phyloP scores from a whole-genome alignment of 768 basidiomycete genomes.

The Lactifluus subvellereus region DNA sequence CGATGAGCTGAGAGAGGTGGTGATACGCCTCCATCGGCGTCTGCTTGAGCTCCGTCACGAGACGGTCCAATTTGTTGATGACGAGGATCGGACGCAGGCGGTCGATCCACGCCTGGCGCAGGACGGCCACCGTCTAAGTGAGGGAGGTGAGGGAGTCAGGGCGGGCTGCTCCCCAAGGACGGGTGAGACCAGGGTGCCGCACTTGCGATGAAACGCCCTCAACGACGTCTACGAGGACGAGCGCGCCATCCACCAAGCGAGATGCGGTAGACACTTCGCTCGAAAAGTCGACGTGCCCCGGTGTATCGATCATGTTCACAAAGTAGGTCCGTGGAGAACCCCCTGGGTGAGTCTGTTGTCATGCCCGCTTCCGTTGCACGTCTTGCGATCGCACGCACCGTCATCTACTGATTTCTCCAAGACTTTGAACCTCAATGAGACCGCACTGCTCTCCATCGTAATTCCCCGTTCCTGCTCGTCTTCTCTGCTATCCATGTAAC shows the following conservation, averaged over 20 bases:
- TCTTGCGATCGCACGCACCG: conserved; percentile 41
- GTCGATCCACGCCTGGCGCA: conserved; percentile 92
- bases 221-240: conserved; percentile 93
- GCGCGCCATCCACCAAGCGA: conserved; percentile 88
- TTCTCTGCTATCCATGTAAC: conserved; percentile 92
- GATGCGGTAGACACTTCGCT: conserved; percentile 96
- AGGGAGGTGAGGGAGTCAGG: neutral
- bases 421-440: conserved; percentile 84
- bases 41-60: conserved; percentile 90
- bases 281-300: conserved; percentile 98
- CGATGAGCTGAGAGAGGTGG: conserved; percentile 87
- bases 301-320: conserved; percentile 96
- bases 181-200: conserved; percentile 26
- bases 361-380: conserved; percentile 23
- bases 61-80: conserved; percentile 93
- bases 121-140: conserved; percentile 83
- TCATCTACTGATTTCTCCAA: conserved; percentile 48
- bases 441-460: conserved; percentile 97
- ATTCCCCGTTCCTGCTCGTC: conserved; percentile 98
- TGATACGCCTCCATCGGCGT: conserved; percentile 90
- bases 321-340: conserved; percentile 63
- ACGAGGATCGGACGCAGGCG: conserved; percentile 85
- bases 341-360: conserved; percentile 42
- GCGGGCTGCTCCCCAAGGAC: neutral
- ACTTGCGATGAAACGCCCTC: conserved; percentile 99